Base-by-base conservation (phyloP, 2,329 filamentous ascomycete species). In the Exophiala phaeomuriformis region DNA sequence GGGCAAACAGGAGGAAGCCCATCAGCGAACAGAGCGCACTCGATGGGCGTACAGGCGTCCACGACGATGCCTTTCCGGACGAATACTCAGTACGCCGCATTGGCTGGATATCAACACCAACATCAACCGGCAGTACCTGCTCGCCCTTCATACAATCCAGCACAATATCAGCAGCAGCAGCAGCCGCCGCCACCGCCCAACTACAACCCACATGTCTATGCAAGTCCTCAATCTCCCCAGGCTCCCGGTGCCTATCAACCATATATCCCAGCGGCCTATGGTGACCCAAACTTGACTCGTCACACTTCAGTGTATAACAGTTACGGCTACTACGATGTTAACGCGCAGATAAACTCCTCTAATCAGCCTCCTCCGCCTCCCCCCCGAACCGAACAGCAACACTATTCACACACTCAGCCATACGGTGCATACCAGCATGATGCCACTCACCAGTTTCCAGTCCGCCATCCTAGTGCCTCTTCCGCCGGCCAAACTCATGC, bases 171-270 rank as follows among this genome's bases (percentile, higher is more conserved):
- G 35, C 54, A 53, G 29, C 47, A 51, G 28, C 47, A 51, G 28
- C 61, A 62, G 33, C 69, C 71, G 67, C 77, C 79, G 41, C 19
- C 19, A 19, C 19, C 19, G 19, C 19, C 19, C 19, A 19, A 19
- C 19, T 91, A 90, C 69, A 91, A 90, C 65, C 86, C 88, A 1
- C 79, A 85, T 66, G 74, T 77, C 36, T 91, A 77, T 63, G 65
- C 63, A 37, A 39, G 45, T 27, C 49, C 56, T 5, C 51, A 52
- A 12, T 31, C 52, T n/a, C 47, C 53, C 35, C 53, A 56, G 7
- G 40, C 57, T 7, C 45, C 56, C 27, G 67, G 52, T 36, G n/a
- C 53, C 7, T 70, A 73, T 59, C 73, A 74, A 51, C 71, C 73
- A 7, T 78, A 78, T 61, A 74, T 77, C 51, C 75, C 75, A 1